Evolutionary conservation across 2,329 filamentous ascomycete genomes (phyloP).

Genomic region (Trichoderma cornu-damae): DNA sequence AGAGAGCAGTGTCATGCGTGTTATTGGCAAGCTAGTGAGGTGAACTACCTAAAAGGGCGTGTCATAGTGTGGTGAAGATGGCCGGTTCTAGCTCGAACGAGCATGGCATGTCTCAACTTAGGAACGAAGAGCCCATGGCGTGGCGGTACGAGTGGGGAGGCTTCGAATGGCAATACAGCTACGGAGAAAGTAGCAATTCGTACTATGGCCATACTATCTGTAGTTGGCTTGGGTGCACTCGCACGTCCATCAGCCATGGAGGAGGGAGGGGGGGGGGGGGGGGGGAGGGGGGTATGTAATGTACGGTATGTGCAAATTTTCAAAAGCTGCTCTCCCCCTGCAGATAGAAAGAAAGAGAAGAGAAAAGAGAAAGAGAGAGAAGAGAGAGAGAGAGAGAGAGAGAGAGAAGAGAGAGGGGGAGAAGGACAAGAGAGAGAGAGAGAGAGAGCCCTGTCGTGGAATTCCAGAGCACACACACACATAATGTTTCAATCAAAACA

Average conservation of each 20-base stretch:
- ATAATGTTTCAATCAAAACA: neutral
- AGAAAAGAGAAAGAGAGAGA: too few species aligned
- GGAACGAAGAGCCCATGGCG: slow-evolving; percentile 31
- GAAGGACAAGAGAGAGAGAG: too few species aligned
- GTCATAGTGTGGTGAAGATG: neutral
- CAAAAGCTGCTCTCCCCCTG: slow-evolving; percentile 3
- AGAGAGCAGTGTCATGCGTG: neutral
- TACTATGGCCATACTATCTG: neutral
- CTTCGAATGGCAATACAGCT: slow-evolving; percentile 6
- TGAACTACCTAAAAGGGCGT: slow-evolving; percentile 10
- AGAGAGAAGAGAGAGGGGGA: too few species aligned
- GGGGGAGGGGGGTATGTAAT: too few species aligned
- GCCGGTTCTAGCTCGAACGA: slow-evolving; percentile 23
- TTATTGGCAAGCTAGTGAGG: slow-evolving; percentile 2
- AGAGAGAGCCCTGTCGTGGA: neutral
- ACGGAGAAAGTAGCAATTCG: slow-evolving; percentile 1
- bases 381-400: too few species aligned
- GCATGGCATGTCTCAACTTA: slow-evolving; percentile 38
- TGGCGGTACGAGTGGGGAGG: slow-evolving; percentile 18
- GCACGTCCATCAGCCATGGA: neutral
- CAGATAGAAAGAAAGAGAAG: too few species aligned
- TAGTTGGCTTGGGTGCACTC: slow-evolving; percentile 2
- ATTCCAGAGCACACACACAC: neutral
- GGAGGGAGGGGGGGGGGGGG: neutral
- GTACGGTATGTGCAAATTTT: neutral